Percentiles rank a stretch among this genome's conserved stretches.
phyloP scores from a whole-genome alignment of 2,329 filamentous ascomycete genomes.

The Tolypocladium ophioglossoides region DNA sequence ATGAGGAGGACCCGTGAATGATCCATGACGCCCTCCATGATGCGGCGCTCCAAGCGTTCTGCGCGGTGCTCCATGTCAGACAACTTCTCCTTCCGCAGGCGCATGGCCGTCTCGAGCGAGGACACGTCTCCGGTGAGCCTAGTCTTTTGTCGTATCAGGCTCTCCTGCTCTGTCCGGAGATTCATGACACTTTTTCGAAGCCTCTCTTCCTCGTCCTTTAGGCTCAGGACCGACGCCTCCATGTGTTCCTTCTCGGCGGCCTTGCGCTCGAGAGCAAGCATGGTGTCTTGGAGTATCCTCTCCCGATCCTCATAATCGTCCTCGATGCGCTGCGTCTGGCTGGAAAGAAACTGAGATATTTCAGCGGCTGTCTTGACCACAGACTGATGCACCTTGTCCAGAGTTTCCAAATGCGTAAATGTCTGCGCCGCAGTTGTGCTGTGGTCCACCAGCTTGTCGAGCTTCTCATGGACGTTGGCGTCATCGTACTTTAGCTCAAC shows the following conservation, averaged over 20 bases:
- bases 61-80: conserved; percentile 83
- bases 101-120: conserved; percentile 80
- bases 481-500: conserved; percentile 49
- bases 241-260: conserved; percentile 54
- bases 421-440: conserved; percentile 57
- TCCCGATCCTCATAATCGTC: conserved; percentile 72
- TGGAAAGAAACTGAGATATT: conserved; percentile 70
- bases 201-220: conserved; percentile 41
- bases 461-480: conserved; percentile 23
- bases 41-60: conserved; percentile 80
- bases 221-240: conserved; percentile 40
- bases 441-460: conserved; percentile 46
- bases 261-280: conserved; percentile 68
- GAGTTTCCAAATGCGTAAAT: conserved; percentile 64
- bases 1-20: conserved; percentile 88
- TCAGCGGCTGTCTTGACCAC: conserved; percentile 77
- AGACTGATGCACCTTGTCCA: conserved; percentile 83
- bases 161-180: conserved; percentile 61
- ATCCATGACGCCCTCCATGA: conserved; percentile 91
- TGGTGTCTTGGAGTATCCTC: conserved; percentile 69
- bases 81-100: conserved; percentile 82
- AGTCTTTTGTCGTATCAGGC: conserved; percentile 66
- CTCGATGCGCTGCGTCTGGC: conserved; percentile 62
- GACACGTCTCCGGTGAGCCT: conserved; percentile 78
- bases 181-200: conserved; percentile 44